Percentiles rank a stretch among this genome's conserved stretches.
phyloP scores from a whole-genome alignment of 2,329 filamentous ascomycete species.

The Sporothrix curviconia region DNA sequence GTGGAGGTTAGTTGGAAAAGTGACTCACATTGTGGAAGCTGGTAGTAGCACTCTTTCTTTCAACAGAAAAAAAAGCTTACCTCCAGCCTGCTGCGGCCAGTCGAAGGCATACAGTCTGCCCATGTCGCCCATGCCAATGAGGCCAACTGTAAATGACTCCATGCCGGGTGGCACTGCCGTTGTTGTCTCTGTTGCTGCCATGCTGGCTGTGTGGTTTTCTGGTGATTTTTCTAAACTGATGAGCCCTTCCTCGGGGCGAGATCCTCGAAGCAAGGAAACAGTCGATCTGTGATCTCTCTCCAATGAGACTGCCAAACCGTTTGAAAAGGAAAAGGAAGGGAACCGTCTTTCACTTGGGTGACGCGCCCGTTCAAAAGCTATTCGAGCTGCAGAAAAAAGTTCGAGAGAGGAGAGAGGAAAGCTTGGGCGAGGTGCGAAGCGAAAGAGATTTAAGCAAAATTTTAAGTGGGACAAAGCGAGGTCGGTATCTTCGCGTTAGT shows the following conservation, averaged over 20 bases:
- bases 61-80: conserved; percentile 46
- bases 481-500: conserved; percentile 10
- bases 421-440: not conserved
- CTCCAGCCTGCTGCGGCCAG: conserved; percentile 93
- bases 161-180: conserved; percentile 28
- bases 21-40: conserved; percentile 4
- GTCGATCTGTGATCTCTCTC: not conserved
- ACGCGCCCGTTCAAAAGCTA: no score
- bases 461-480: conserved; percentile 4
- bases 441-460: conserved; percentile 8
- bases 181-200: conserved; percentile 7
- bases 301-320: not conserved
- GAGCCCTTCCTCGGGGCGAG: no score
- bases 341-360: no score
- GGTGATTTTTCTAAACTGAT: no score
- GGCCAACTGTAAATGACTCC: conserved; percentile 73
- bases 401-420: conserved; percentile 1
- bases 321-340: not conserved
- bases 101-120: conserved; percentile 92
- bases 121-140: conserved; percentile 99
- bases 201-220: not conserved
- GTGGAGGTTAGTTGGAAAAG: not conserved
- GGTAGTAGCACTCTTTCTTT: conserved; percentile 4
- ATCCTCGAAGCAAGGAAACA: not conserved
- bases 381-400: not conserved